Percentiles rank a stretch among this genome's conserved stretches.
Evolutionary conservation across 768 basidiomycete species (phyloP).

Genomic region (Fistulinella prunicolor): DNA sequence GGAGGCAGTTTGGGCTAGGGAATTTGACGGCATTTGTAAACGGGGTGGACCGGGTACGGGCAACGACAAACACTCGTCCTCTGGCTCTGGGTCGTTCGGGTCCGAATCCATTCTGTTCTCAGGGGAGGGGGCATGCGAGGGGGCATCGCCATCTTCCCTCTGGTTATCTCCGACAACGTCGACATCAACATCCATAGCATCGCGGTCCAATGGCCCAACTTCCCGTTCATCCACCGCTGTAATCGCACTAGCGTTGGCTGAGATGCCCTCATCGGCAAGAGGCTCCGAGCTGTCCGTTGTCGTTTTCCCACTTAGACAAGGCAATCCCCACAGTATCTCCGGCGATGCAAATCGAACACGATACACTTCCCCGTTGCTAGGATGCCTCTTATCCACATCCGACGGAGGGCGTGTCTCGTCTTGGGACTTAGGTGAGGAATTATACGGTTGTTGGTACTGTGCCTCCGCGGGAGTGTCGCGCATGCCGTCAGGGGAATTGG

Average conservation of each 20-base stretch:
- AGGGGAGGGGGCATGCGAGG: background rate
- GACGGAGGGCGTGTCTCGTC: background rate
- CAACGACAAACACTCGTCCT: too few relatives aligned
- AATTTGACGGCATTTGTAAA: too few relatives aligned
- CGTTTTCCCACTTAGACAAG: constrained; percentile 9
- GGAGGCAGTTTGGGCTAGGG: too few relatives aligned
- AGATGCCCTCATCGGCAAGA: background rate
- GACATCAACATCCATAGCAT: constrained; percentile 24
- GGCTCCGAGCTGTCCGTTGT: background rate
- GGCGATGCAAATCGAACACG: constrained; percentile 33
- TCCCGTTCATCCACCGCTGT: background rate
- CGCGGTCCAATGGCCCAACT: background rate
- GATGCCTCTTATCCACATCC: constrained; percentile 13
- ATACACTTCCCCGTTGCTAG: constrained; percentile 14
- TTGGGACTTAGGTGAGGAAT: constrained; percentile 14
- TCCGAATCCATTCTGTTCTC: background rate
- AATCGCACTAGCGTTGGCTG: background rate
- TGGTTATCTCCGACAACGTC: constrained; percentile 6
- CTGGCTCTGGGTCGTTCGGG: background rate
- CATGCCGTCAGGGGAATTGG: constrained; percentile 7
- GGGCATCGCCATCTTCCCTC: background rate
- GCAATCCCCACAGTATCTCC: constrained; percentile 20
- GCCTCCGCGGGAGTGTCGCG: constrained; percentile 27
- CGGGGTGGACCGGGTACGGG: too few relatives aligned
- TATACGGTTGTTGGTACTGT: constrained; percentile 16